Conservation (phyloP, 176 grass and related monocot genomes). For the Ensete ventricosum region DNA sequence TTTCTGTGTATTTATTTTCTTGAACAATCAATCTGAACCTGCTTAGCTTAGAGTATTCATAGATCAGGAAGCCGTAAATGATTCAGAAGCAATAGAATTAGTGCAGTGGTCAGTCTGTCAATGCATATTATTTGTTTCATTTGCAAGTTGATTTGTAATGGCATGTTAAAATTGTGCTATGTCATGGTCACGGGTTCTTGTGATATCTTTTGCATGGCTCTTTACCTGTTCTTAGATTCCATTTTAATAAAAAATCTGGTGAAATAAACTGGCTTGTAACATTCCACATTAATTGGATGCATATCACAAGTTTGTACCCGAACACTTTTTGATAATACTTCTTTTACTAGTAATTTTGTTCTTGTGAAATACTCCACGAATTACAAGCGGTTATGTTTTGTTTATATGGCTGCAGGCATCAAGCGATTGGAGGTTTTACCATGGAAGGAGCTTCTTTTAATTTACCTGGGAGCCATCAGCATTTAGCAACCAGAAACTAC, state of each 20-base stretch:
- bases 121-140: not conserved
- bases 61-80: not conserved
- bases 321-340: not conserved
- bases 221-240: too few species aligned
- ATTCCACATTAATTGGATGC: too few species aligned
- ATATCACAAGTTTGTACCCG: not conserved
- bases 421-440: slow-evolving; percentile 24
- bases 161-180: too few species aligned
- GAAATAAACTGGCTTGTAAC: too few species aligned
- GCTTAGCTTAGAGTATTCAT: not conserved
- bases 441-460: slow-evolving; percentile 17
- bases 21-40: not conserved
- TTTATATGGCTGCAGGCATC: slow-evolving; percentile 27
- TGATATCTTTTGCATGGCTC: too few species aligned
- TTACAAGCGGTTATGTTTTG: not conserved
- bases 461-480: slow-evolving; percentile 24
- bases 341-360: not conserved
- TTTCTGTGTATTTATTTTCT: not conserved
- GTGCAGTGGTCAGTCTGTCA: not conserved
- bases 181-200: too few species aligned
- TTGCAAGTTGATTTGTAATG: too few species aligned
- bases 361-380: not conserved
- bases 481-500: slow-evolving; percentile 26
- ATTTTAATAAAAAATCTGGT: too few species aligned
- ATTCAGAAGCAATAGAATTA: not conserved